Conservation (phyloP, 495 filamentous ascomycete genomes). For the Penicillium atrosanguineum region DNA sequence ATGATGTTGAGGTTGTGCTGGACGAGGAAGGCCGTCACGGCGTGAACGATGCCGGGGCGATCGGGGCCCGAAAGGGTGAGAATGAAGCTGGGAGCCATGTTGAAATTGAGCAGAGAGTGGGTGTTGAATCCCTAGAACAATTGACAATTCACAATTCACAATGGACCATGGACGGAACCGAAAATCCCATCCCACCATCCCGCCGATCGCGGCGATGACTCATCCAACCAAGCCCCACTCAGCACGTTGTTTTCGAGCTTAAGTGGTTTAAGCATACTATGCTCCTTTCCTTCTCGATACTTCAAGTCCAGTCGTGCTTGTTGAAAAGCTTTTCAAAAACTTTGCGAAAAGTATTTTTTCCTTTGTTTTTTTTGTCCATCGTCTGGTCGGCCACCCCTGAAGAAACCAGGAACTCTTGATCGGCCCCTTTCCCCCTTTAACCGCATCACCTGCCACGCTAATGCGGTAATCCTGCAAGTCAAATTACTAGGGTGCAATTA, state of each 20-base stretch:
- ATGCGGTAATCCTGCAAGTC: constrained; percentile 4
- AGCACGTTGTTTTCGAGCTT: background rate
- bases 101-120: constrained; percentile 19
- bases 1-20: constrained; percentile 66
- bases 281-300: background rate
- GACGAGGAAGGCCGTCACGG: constrained; percentile 68
- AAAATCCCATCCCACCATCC: constrained; percentile 8
- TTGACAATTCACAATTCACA: background rate
- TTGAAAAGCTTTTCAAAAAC: too few relatives aligned
- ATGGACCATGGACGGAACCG: background rate
- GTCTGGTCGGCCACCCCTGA: background rate
- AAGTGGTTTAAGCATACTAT: background rate
- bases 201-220: constrained; percentile 15
- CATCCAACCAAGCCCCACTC: constrained; percentile 9
- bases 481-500: constrained; percentile 9
- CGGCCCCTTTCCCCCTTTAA: background rate
- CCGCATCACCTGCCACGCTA: constrained; percentile 2
- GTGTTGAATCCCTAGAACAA: constrained; percentile 30
- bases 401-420: background rate
- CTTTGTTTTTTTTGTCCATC: too few relatives aligned
- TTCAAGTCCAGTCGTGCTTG: too few relatives aligned
- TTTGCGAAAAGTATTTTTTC: too few relatives aligned
- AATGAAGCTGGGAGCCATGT: constrained; percentile 55
- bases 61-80: constrained; percentile 75
- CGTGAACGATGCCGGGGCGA: constrained; percentile 72